Percentiles rank a stretch among this genome's conserved stretches.
phyloP scores from a whole-genome alignment of 352 stramenopile species.

The Thalassiosira delicatula region DNA sequence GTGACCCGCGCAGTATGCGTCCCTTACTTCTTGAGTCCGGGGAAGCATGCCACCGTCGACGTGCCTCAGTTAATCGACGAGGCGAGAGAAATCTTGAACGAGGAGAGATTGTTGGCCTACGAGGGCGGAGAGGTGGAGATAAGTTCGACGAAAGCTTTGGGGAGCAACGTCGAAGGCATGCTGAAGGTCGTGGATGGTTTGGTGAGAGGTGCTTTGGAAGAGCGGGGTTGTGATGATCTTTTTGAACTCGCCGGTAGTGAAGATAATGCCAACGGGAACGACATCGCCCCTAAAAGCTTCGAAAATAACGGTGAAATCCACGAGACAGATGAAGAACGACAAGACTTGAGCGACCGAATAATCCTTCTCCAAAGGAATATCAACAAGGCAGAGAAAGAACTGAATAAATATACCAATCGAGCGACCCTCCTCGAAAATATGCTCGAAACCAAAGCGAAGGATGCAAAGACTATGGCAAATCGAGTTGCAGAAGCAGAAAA shows the following conservation, averaged over 20 bases:
- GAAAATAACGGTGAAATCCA: too few relatives aligned
- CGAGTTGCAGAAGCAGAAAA: too few relatives aligned
- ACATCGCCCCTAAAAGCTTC: too few relatives aligned
- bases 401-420: neutral
- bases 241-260: too few relatives aligned
- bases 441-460: neutral
- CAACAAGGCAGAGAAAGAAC: neutral
- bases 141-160: constrained; percentile 35
- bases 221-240: too few relatives aligned
- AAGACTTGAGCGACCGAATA: neutral
- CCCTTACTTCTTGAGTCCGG: constrained; percentile 80
- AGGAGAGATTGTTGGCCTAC: constrained; percentile 37
- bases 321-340: too few relatives aligned
- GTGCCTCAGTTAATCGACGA: constrained; percentile 74
- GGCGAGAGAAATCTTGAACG: constrained; percentile 56
- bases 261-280: too few relatives aligned
- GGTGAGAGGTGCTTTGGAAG: constrained; percentile 28
- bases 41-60: constrained; percentile 73
- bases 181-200: constrained; percentile 45
- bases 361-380: neutral
- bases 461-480: too few relatives aligned
- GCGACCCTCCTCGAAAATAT: neutral
- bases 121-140: constrained; percentile 7
- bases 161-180: constrained; percentile 53
- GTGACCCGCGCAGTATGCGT: constrained; percentile 75